phyloP scores from a whole-genome alignment of 208 protist genomes.

The Sergeia podlipaevii region DNA sequence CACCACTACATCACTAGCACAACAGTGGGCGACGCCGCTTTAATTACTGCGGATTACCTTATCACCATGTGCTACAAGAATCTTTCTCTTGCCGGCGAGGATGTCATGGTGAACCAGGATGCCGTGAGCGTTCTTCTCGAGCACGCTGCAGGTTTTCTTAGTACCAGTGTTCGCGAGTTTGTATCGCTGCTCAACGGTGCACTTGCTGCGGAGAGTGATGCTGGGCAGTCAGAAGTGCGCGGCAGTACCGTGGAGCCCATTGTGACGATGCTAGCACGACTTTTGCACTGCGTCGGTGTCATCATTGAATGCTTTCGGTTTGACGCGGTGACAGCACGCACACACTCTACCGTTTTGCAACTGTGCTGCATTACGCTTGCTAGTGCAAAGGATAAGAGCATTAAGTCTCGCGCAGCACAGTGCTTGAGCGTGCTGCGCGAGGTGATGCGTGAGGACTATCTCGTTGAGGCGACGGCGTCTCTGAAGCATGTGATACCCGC shows the following conservation, averaged over 20 bases:
- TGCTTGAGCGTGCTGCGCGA: slow-evolving; percentile 52
- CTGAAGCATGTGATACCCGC: slow-evolving; percentile 7
- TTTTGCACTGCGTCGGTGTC: slow-evolving; percentile 67
- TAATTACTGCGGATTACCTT: slow-evolving; percentile 73
- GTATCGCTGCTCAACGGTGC: slow-evolving; percentile 1
- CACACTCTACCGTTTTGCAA: slow-evolving; percentile 62
- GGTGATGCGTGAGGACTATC: slow-evolving; percentile 45
- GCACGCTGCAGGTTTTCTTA: slow-evolving; percentile 60
- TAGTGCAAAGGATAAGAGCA: slow-evolving; percentile 51
- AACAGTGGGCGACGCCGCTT: slow-evolving; percentile 55
- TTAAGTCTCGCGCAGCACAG: slow-evolving; percentile 64
- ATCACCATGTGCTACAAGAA: slow-evolving; percentile 70
- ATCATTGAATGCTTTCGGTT: slow-evolving; percentile 82
- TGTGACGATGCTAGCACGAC: slow-evolving; percentile 39
- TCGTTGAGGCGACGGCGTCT: slow-evolving; percentile 37
- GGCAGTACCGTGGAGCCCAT: slow-evolving; percentile 17
- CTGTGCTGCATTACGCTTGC: slow-evolving; percentile 64
- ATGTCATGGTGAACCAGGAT: slow-evolving; percentile 34
- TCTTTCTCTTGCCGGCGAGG: slow-evolving; percentile 16
- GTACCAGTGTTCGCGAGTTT: slow-evolving; percentile 10
- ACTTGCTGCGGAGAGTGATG: neutral
- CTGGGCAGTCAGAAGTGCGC: slow-evolving; percentile 7
- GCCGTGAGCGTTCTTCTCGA: slow-evolving; percentile 67
- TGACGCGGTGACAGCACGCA: slow-evolving; percentile 55
- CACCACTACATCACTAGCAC: slow-evolving; percentile 37